Evolutionary conservation across 805 yeast species (phyloP), one percentile per base, ranked within the genome.

Genomic region (Candida lessepsii): DNA sequence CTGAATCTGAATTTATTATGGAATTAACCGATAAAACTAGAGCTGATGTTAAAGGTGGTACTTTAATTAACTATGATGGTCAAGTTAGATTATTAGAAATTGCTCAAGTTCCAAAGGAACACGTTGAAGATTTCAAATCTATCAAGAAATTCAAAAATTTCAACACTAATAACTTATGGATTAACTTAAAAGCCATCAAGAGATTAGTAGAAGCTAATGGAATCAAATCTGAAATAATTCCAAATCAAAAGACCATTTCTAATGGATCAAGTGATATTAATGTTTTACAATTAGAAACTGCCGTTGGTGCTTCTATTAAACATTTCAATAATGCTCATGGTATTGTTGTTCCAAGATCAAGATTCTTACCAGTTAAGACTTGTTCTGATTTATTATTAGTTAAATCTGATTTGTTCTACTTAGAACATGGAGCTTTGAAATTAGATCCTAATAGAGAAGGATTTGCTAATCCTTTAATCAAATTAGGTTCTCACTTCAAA

Each of bases 31-130:
- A 91, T 71, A 93, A 93, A 75, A 93, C 99, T 37, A 83, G 98
- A 67, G 99, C 99, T 25, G 99, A 93, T 65, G 99, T 93, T 59
- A 93, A 93, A 71, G 99, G 99, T 74, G 99, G 98, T 74, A 93
- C 98, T 51, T 79, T 93, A 65, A 90, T 93, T 65, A 88, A 88
- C 68, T 93, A 93, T 67, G 91, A 88, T 53, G 98, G 97, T 48
- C 81, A 84, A 60, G 96, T 93, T 45, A 81, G 96, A 67, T 78
- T 93, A 60, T 78, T 93, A 56, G 98, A 93, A 70, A 91, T 93
- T 54, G 96, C 96, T 29, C 99, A 91, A 74, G 99, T 91, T 48
- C 98, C 98, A 63, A 90, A 90, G 67, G 97, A 89, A 64, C 98
- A 91, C 62, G 91, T 88, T 47, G 98, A 93, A 73, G 99, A 91